phyloP scores from a whole-genome alignment of 306 rosid species.

The Comarum palustre region DNA sequence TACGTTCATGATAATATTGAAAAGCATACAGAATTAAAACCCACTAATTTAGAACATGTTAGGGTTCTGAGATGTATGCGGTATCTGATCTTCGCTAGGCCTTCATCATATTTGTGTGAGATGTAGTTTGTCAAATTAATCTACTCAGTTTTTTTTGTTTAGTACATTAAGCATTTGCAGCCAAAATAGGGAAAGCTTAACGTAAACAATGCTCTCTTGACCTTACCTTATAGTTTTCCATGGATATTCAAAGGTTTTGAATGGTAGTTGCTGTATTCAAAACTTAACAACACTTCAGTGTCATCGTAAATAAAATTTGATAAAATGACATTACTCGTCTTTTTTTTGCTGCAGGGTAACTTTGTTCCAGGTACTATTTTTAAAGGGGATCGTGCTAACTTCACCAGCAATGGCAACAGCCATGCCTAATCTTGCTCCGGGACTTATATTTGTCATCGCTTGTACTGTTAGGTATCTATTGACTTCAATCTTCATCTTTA shows the following conservation, averaged over 20 bases:
- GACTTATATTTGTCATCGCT: conserved; percentile 72
- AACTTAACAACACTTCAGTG: background rate
- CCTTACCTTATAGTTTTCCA: background rate
- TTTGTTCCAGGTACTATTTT: conserved; percentile 57
- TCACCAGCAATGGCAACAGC: conserved; percentile 93
- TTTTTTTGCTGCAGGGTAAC: conserved; percentile 52
- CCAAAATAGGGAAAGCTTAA: background rate
- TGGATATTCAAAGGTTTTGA: background rate
- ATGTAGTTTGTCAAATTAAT: background rate
- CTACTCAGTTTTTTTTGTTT: background rate
- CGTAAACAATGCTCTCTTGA: background rate
- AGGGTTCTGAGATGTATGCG: background rate
- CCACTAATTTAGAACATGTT: no score
- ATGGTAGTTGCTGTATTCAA: background rate
- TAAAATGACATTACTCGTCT: background rate
- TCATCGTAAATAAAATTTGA: background rate
- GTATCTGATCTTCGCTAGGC: background rate
- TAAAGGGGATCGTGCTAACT: conserved; percentile 68
- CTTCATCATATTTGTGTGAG: background rate
- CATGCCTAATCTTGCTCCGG: conserved; percentile 93
- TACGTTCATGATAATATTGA: background rate
- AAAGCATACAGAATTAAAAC: background rate
- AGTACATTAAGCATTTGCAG: background rate
- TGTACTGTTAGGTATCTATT: conserved; percentile 61
- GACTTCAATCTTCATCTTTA: background rate